These are phyloP conservation scores for Xylaria hypoxylon DNA, from an alignment of 2,329 filamentous ascomycete species.

Conservation along the genomic window DNA sequence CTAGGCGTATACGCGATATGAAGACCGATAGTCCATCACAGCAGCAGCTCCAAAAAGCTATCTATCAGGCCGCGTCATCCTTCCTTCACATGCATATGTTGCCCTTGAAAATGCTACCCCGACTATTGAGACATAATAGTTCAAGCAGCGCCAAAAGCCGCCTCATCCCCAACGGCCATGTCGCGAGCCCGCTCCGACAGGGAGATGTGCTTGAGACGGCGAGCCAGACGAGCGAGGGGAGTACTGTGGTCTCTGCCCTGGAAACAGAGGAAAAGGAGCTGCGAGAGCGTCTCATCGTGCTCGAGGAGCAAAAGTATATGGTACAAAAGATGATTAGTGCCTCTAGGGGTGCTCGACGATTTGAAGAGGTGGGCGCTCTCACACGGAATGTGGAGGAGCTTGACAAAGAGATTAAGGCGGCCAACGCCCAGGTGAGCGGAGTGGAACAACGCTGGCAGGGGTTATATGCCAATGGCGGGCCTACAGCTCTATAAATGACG, in stretches of 20 bases:
- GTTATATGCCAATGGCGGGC: constrained; percentile 56
- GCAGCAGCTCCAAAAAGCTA: constrained; percentile 78
- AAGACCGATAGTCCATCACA: constrained; percentile 79
- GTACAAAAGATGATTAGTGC: constrained; percentile 86
- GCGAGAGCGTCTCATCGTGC: constrained; percentile 81
- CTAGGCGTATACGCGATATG: constrained; percentile 82
- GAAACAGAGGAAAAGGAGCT: constrained; percentile 87
- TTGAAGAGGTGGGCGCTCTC: constrained; percentile 87
- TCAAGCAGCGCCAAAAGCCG: constrained; percentile 52
- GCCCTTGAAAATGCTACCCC: constrained; percentile 80
- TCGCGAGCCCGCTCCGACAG: constrained; percentile 58
- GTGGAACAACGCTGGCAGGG: constrained; percentile 72
- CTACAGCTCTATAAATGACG: constrained; percentile 20
- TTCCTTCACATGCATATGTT: constrained; percentile 94
- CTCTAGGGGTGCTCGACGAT: constrained; percentile 79
- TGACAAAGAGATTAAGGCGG: constrained; percentile 77
- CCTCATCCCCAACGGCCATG: constrained; percentile 51
- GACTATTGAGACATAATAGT: constrained; percentile 67
- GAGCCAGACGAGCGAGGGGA: constrained; percentile 63
- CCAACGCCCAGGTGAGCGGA: constrained; percentile 72
- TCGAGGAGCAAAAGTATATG: constrained; percentile 92
- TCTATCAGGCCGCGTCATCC: constrained; percentile 83
- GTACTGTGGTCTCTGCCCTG: constrained; percentile 67
- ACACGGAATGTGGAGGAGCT: constrained; percentile 85
- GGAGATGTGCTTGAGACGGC: constrained; percentile 61